Evolutionary conservation across 164 flowering plant genomes (phyloP).

Genomic region (Macadamia tetraphylla): DNA sequence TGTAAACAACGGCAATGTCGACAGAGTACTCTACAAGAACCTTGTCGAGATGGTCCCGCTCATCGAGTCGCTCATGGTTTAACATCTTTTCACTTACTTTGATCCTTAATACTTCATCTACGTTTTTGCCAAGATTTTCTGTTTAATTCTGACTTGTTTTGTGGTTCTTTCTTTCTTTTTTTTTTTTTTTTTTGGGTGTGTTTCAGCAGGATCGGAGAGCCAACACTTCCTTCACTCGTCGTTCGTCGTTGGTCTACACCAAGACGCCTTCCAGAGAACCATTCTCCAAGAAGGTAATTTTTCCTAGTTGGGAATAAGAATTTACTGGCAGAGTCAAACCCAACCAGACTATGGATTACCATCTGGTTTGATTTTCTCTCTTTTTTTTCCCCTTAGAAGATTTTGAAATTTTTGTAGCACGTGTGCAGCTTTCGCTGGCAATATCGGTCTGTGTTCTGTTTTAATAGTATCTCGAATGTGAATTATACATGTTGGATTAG

Average conservation of each 20-base stretch:
- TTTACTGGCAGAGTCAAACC: not conserved
- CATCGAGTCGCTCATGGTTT: constrained; percentile 80
- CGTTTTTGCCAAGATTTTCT: not conserved
- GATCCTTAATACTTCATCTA: not conserved
- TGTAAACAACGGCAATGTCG: constrained; percentile 38
- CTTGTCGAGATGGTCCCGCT: constrained; percentile 89
- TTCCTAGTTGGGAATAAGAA: not conserved
- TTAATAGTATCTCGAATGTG: not conserved
- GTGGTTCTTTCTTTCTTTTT: not conserved
- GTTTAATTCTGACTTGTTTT: not conserved
- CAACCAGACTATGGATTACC: not conserved
- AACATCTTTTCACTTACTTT: constrained; percentile 8
- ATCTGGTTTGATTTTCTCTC: not conserved
- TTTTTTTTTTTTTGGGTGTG: not conserved
- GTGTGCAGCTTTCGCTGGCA: not conserved
- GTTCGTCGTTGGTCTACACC: constrained; percentile 74
- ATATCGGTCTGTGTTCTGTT: not conserved
- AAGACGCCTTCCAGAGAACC: constrained; percentile 83
- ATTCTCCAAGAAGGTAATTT: constrained; percentile 45
- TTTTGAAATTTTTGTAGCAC: not conserved
- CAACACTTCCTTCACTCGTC: constrained; percentile 64
- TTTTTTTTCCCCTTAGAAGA: not conserved
- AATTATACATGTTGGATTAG: not conserved
- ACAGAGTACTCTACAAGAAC: constrained; percentile 61
- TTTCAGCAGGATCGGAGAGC: constrained; percentile 55